phyloP scores from a whole-genome alignment of 148 eudicot genomes.

The Dianthus caryophyllus region DNA sequence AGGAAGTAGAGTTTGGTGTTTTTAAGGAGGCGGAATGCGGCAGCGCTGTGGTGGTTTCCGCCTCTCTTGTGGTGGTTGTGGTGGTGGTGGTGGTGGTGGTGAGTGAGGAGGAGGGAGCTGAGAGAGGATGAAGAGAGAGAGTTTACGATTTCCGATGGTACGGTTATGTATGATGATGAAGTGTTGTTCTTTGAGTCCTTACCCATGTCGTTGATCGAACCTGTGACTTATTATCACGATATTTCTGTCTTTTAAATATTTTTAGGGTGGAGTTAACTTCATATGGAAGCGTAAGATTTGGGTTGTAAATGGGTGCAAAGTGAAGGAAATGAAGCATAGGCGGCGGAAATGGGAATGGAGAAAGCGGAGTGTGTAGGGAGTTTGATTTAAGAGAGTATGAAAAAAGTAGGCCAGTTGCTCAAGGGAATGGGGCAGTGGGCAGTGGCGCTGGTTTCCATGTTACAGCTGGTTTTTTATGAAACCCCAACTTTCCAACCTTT shows the following conservation, averaged over 20 bases:
- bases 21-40: conserved; percentile 6
- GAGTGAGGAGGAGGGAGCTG: conserved; percentile 49
- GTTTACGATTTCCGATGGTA: conserved; percentile 67
- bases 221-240: too few species aligned
- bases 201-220: not conserved
- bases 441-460: not conserved
- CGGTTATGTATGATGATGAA: conserved; percentile 46
- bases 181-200: conserved; percentile 32
- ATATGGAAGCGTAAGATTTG: not conserved
- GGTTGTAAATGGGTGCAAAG: too few species aligned
- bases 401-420: not conserved
- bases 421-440: conserved; percentile 1
- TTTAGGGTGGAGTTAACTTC: not conserved
- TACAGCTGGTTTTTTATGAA: not conserved
- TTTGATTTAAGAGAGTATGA: not conserved
- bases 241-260: not conserved
- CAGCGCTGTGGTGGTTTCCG: not conserved
- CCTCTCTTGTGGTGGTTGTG: conserved; percentile 15
- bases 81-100: conserved; percentile 38
- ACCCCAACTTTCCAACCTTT: conserved; percentile 10
- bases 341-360: not conserved
- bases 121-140: conserved; percentile 59
- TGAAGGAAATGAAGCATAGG: not conserved
- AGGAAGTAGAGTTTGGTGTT: conserved; percentile 46
- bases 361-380: not conserved